A percentile compares a stretch with the other conserved stretches of the same genome.
These are phyloP conservation scores for Lichtheimia ramosa DNA, from an alignment of 371 early-diverging fungal species.

Conservation along the genomic window DNA sequence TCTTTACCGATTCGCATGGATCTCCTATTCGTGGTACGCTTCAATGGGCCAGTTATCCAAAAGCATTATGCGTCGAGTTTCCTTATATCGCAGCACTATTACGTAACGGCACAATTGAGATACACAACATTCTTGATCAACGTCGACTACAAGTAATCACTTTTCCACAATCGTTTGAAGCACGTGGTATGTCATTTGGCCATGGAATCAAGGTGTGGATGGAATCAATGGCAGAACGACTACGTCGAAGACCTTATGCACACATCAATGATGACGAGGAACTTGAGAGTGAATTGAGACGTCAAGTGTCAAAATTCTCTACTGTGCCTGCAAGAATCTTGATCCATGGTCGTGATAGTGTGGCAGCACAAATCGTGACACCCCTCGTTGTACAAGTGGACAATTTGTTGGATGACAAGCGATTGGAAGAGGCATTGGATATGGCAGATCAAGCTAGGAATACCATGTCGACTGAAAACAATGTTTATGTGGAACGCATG, in stretches of 20 bases:
- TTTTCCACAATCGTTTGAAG: conserved; percentile 48
- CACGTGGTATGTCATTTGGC: conserved; percentile 51
- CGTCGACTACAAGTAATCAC: conserved; percentile 58
- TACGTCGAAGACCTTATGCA: conserved; percentile 41
- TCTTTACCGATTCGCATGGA: conserved; percentile 69
- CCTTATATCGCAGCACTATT: conserved; percentile 79
- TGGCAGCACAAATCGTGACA: conserved; percentile 65
- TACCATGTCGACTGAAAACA: conserved; percentile 44
- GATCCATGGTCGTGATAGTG: conserved; percentile 60
- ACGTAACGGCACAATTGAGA: conserved; percentile 64
- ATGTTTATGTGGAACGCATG: conserved; percentile 45
- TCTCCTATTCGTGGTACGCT: conserved; percentile 80
- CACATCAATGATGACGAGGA: conserved; percentile 42
- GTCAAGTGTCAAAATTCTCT: conserved; percentile 40
- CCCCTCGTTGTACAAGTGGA: conserved; percentile 64
- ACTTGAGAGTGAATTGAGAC: conserved; percentile 16
- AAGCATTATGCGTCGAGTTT: conserved; percentile 69
- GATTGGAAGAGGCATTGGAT: conserved; percentile 59
- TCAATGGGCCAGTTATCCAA: conserved; percentile 74
- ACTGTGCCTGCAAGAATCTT: conserved; percentile 59
- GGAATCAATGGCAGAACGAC: conserved; percentile 36
- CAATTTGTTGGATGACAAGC: conserved; percentile 44
- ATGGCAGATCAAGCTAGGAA: conserved; percentile 52
- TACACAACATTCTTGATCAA: conserved; percentile 78
- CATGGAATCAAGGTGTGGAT: conserved; percentile 53